Evolutionary conservation across 805 yeast species (phyloP), one percentile per base, ranked within the genome.

Genomic region (Monosporozyma yasuniensis): DNA sequence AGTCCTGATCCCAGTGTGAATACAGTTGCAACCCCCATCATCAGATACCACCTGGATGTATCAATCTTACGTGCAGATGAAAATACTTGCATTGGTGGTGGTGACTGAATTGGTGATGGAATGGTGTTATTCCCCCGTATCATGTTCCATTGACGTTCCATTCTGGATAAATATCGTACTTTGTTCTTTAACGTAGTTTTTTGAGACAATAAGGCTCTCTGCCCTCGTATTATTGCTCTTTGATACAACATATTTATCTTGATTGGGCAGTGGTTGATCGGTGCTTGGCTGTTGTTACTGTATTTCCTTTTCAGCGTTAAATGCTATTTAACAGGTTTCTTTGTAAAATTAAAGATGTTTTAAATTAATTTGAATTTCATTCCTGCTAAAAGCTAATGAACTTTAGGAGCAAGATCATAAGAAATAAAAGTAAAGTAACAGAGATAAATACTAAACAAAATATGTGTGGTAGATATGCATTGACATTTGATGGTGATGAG

Each of bases 401-500:
- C 32, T 10, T 28, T 14, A 34, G 19, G 8, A 34, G 7, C 38
- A 12, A 34, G 7, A 35, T 11, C n/a, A 30, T 14, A 16, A 35
- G 9, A 35, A 21, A 39, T 3, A 18, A 25, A 5, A 2, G 6
- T 7, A 43, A 18, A 28, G 11, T 8, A 18, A 12, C 18, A 28
- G n/a, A 21, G 6, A 3, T n/a, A 4, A n/a, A 12, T 11, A n/a
- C 21, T 8, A n/a, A 41, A n/a, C 12, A 8, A 23, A 28, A 21
- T 10, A 80, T 81, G 87, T 81, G 87, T 65, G 87, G 87, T 18
- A 61, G 87, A 46, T 81, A 72, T 56, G 76, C 84, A 1, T 59
- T 78, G 56, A 71, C 74, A 18, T 61, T 51, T 32, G 58, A 54
- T 42, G 52, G 56, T n/a, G 58, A 55, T 2, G 61, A 61, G 14